Conservation (phyloP, 2,329 filamentous ascomycete genomes). For the Metarhizium guizhouense region DNA sequence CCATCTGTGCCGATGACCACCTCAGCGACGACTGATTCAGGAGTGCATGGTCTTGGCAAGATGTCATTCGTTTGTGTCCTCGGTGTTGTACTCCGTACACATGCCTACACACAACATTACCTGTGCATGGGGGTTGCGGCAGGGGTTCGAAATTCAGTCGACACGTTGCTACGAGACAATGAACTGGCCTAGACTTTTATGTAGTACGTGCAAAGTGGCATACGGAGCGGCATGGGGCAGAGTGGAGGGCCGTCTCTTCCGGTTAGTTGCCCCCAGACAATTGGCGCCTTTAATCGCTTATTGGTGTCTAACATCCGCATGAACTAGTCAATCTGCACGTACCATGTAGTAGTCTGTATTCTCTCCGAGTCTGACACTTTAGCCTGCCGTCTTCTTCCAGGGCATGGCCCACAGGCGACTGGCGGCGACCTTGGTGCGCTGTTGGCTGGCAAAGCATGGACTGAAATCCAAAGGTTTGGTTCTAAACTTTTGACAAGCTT, state of each 20-base stretch:
- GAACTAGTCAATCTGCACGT: neutral
- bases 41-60: neutral
- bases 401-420: neutral
- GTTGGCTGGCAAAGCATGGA: neutral
- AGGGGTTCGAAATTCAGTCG: neutral
- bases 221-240: neutral
- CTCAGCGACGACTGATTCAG: neutral
- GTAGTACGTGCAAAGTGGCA: no score
- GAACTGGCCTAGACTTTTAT: neutral
- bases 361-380: neutral
- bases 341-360: neutral
- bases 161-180: neutral
- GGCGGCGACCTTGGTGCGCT: neutral
- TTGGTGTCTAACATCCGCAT: neutral
- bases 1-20: neutral
- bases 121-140: neutral
- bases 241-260: neutral
- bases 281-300: neutral
- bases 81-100: neutral
- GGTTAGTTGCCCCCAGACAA: neutral
- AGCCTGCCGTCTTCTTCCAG: neutral
- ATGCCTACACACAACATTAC: neutral
- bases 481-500: neutral
- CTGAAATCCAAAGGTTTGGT: neutral
- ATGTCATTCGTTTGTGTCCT: neutral